Conservation (phyloP, 257 asterid genomes). For the Fraxinus cuspidata region DNA sequence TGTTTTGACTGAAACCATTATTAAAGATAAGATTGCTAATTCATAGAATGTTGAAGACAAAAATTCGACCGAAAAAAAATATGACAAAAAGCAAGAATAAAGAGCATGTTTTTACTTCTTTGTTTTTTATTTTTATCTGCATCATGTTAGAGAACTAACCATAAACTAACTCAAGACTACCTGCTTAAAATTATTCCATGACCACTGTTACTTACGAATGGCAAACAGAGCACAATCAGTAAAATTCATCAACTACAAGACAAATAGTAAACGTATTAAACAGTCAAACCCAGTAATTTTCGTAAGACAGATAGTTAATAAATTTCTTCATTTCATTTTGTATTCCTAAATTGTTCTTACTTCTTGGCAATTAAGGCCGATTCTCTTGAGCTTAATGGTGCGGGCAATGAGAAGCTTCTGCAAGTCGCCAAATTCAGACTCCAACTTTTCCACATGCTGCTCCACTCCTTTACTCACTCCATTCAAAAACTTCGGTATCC, state of each 20-base stretch:
- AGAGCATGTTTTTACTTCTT: not conserved
- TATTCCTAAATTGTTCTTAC: constrained; percentile 36
- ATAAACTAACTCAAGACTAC: not conserved
- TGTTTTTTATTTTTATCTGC: not conserved
- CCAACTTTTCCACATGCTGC: constrained; percentile 58
- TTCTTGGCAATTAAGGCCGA: constrained; percentile 42
- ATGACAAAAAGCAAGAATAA: too few species aligned
- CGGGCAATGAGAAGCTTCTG: not conserved
- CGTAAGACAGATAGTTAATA: not conserved
- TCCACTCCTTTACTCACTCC: constrained; percentile 80
- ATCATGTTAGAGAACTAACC: not conserved
- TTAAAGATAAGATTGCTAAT: too few species aligned
- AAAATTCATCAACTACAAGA: not conserved
- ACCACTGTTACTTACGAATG: too few species aligned
- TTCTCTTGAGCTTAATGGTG: not conserved
- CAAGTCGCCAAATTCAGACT: not conserved
- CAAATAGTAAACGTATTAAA: not conserved
- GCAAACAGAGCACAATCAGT: not conserved
- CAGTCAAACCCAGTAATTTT: not conserved
- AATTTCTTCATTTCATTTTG: constrained; percentile 32
- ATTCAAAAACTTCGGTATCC: constrained; percentile 80
- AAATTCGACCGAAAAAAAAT: too few species aligned
- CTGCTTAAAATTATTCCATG: too few species aligned
- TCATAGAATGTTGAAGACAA: too few species aligned
- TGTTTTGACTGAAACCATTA: too few species aligned